Base-by-base conservation (phyloP, 2,329 filamentous ascomycete genomes). In the Neonectria coccinea region DNA sequence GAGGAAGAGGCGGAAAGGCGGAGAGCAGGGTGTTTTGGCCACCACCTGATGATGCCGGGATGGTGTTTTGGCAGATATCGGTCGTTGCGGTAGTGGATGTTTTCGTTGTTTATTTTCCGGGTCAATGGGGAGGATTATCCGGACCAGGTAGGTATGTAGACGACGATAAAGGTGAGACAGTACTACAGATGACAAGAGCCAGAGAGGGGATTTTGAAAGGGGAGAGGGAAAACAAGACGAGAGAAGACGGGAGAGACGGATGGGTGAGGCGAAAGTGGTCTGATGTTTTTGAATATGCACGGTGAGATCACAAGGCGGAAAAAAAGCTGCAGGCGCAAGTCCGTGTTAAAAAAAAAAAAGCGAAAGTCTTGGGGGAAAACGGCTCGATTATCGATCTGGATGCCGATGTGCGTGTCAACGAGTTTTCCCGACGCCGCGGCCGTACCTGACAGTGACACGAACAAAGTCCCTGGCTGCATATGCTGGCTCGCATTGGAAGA, bases 251-350 rank as follows among this genome's bases (percentile, higher is more conserved):
- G 27, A 29, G 53, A 39, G 12, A 41, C 62, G 42, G 39, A 42
- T 9, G 39, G 62, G 58, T 65, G 62, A 71, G 69, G 67, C 53
- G 63, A 44, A 66, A 27, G 71, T 73, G 71, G 71, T 66, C 71
- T 73, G 71, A 73, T 71, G 66, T 69, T 31, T 31, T 33, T 33
- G 68, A 63, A 36, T 59, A 71, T 73, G 63, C 44, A 61, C 31
- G 18, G 48, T 51, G 71, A 73, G 69, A 67, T 71, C 62, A 67
- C 68, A 65, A 48, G 63, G 56, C 45, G 25, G 36, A 20, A 5
- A 25, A 5, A 25, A 25, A 25, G 1, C 2, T 25, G 25, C 25
- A 25, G 25, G 25, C 25, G 25, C 25, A 25, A 25, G 25, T 25
- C 6, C 25, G 25, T 25, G 25, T 25, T 25, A 6, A 25, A 25